Evolutionary conservation across 73 alveolate species (phyloP).

Genomic region (Paramecium caudatum): DNA sequence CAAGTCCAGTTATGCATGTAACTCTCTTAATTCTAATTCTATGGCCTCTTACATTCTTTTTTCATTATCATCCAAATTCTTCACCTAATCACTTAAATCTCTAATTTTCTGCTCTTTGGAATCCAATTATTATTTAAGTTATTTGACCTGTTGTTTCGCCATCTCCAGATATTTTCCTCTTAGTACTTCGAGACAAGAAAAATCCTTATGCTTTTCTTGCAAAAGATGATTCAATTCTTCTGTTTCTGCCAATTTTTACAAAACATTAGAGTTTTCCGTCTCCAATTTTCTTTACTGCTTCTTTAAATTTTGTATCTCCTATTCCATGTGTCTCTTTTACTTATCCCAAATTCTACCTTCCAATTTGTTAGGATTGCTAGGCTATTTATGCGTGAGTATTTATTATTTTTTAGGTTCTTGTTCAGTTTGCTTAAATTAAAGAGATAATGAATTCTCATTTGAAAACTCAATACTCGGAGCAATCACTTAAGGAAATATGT

Average conservation of each 20-base stretch:
- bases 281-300: conserved; percentile 33
- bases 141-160: conserved; percentile 27
- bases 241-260: not conserved
- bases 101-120: not conserved
- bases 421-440: not conserved
- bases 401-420: conserved; percentile 13
- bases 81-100: not conserved
- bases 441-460: conserved; percentile 54
- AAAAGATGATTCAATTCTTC: not conserved
- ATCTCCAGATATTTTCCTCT: conserved; percentile 46
- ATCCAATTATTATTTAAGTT: conserved; percentile 37
- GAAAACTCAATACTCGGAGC: conserved; percentile 70
- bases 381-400: not conserved
- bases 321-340: conserved; percentile 11
- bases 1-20: not conserved
- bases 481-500: conserved; percentile 54
- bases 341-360: conserved; percentile 35
- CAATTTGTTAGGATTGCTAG: not conserved
- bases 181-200: conserved; percentile 26
- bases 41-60: conserved; percentile 52
- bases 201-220: conserved; percentile 56
- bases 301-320: not conserved
- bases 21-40: conserved; percentile 65
- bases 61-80: conserved; percentile 13
- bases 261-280: not conserved